Evolutionary conservation across 1,139 yeast genomes (phyloP), one percentile per base, ranked within the genome.

Genomic region (Suhomyces taliae): DNA sequence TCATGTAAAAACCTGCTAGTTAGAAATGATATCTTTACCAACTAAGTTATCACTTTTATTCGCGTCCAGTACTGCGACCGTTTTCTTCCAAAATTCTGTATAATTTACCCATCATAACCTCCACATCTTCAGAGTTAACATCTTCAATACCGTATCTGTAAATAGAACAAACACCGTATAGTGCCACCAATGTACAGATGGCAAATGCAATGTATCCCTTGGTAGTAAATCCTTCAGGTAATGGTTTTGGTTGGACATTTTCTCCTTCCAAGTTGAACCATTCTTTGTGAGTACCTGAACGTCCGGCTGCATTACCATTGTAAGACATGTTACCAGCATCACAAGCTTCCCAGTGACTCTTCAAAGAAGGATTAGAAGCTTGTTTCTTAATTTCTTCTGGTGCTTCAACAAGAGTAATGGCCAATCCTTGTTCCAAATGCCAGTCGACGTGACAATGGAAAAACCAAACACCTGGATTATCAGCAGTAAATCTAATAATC

Each of bases 371-470:
- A 27, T 54, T 34, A 32, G 34, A 39, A 44, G 70, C 72, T 32
- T 67, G 65, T 36, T 62, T 54, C 58, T 81, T 82, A 37, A 85
- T 63, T 27, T 69, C 67, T 35, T 69, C 56, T 19, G 96, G 96
- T 36, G 89, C 90, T 69, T 89, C 96, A 43, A 89, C 72, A 36
- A 86, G 76, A 2, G 80, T 76, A 49, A 85, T 70, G 12, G 90
- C 91, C 51, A 90, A 76, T 52, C 97, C 97, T 68, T 89, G 96
- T 59, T 82, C 83, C 73, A 90, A 78, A 72, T 90, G 97, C 97
- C 97, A 90, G 60, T 90, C 96, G 55, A 90, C 85, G 60, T 90
- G 97, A 70, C 97, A 90, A 66, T 90, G 97, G 88, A 90, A 90
- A 60, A 86, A 76, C 95, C 96, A 89, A 37, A 88, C 90, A 59